These are phyloP conservation scores for Curvularia verruculosa DNA, from an alignment of 2,329 filamentous ascomycete genomes.

Conservation along the genomic window DNA sequence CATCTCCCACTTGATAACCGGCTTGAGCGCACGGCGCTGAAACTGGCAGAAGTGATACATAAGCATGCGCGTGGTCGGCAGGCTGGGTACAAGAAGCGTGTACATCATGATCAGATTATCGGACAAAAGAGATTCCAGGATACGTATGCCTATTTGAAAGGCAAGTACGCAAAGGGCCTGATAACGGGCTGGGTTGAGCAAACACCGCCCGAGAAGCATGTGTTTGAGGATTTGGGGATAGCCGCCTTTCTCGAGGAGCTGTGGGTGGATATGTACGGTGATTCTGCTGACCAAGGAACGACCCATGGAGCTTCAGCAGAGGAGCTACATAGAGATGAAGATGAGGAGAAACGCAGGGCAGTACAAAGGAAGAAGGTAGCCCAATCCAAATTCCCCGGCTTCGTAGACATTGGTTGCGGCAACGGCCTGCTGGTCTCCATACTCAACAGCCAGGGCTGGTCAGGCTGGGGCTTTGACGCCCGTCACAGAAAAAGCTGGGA, in stretches of 20 bases:
- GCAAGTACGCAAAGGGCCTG: conserved; percentile 73
- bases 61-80: conserved; percentile 73
- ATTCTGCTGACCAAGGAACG: not conserved
- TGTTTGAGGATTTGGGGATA: conserved; percentile 92
- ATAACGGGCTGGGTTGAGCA: conserved; percentile 81
- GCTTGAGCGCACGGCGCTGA: conserved; percentile 70
- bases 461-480: conserved; percentile 91
- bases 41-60: conserved; percentile 70
- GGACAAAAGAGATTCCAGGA: conserved; percentile 79
- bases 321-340: conserved; percentile 20
- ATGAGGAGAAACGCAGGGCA: not conserved
- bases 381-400: conserved; percentile 71
- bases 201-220: conserved; percentile 88
- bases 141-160: conserved; percentile 80
- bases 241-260: conserved; percentile 91
- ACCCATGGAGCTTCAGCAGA: not conserved
- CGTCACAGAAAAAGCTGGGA: conserved; percentile 84
- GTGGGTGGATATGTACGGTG: conserved; percentile 81
- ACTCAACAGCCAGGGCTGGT: conserved; percentile 78
- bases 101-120: conserved; percentile 81
- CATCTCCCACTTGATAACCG: conserved; percentile 53
- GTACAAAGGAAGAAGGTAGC: conserved; percentile 15
- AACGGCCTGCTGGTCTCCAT: conserved; percentile 91
- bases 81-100: conserved; percentile 76
- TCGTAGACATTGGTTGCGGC: conserved; percentile 94